Percentiles rank a stretch among this genome's conserved stretches.
These are phyloP conservation scores for Aspergillus amoenus DNA, from an alignment of 2,329 filamentous ascomycete species.

Conservation along the genomic window DNA sequence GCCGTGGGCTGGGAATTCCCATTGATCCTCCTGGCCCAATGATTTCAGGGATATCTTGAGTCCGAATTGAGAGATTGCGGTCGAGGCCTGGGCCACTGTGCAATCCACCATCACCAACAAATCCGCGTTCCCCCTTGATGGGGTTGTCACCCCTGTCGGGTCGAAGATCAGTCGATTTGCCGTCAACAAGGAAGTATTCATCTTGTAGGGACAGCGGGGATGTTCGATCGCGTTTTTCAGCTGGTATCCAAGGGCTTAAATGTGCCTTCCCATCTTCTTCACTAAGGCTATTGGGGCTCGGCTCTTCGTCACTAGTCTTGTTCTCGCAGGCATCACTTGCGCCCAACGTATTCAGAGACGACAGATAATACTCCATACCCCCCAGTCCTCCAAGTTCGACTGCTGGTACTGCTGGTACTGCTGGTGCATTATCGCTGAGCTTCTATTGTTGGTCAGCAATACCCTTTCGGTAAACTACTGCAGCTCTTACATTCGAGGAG, in stretches of 20 bases:
- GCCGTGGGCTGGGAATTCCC: slow-evolving; percentile 1
- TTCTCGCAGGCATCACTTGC: not conserved
- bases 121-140: slow-evolving; percentile 20
- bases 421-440: not conserved
- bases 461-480: not conserved
- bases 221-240: slow-evolving; percentile 22
- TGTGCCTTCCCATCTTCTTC: slow-evolving; percentile 17
- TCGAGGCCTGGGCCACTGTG: slow-evolving; percentile 22
- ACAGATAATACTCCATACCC: not conserved
- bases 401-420: not conserved
- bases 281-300: slow-evolving; percentile 8
- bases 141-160: slow-evolving; percentile 26
- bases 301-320: slow-evolving; percentile 1
- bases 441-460: not conserved
- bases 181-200: slow-evolving; percentile 31
- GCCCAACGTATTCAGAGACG: not conserved
- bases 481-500: not conserved
- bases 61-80: slow-evolving; percentile 16
- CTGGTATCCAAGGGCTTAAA: slow-evolving; percentile 20
- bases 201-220: slow-evolving; percentile 22
- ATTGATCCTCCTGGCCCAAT: slow-evolving; percentile 17
- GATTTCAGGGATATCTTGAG: slow-evolving; percentile 20
- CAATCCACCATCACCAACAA: slow-evolving; percentile 20
- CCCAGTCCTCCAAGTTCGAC: not conserved
- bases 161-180: slow-evolving; percentile 24